Evolutionary conservation across 768 basidiomycete genomes (phyloP), one percentile per base, ranked within the genome.

Genomic region (Dentipellis fragilis): DNA sequence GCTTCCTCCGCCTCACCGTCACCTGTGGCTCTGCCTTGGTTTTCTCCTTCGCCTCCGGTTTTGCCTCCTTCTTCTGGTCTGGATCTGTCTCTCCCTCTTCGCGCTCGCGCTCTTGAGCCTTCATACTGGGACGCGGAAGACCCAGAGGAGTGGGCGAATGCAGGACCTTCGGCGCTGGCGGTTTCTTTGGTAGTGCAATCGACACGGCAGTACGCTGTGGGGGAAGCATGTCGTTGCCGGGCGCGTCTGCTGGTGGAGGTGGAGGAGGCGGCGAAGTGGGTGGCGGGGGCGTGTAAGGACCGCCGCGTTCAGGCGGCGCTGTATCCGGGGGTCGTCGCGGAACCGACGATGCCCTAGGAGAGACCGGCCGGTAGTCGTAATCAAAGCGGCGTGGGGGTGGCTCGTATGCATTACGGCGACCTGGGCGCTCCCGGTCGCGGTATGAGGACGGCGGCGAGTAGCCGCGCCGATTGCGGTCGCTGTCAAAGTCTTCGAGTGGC

Each of bases 111-210:
- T 29, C 52, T 36, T 39, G 35, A 0, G 57, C 49, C 21, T 37
- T 36, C 51, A 12, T 34, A 22, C 35, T 22, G 1, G 58, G 56
- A n/a, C 56, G 60, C 17, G 61, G 56, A 29, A 54, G 34, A 3
- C 51, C 22, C 16, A 53, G 29, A 19, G 58, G 51, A 6, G 49
- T 23, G 35, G 54, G 80, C 10, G 80, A 81, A 59, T 72, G 77
- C 3, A 64, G 59, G 59, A 69, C 74, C 11, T 68, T 67, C 1
- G 80, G 81, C 0, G 78, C 77, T 1, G 78, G 78, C 19, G 73
- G 42, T 19, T 45, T 45, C 42, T 45, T 45, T 16, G 42, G 42
- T n/a, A 45, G 19, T n/a, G 42, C n/a, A n/a, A 45, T 45, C 42
- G 51, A 52, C 16, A 77, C 70, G 2, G 70, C 59, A 3, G 66